Percentiles rank a stretch among this genome's conserved stretches.
phyloP scores from a whole-genome alignment of 176 grass and related monocot species.

The Raddia guianensis region DNA sequence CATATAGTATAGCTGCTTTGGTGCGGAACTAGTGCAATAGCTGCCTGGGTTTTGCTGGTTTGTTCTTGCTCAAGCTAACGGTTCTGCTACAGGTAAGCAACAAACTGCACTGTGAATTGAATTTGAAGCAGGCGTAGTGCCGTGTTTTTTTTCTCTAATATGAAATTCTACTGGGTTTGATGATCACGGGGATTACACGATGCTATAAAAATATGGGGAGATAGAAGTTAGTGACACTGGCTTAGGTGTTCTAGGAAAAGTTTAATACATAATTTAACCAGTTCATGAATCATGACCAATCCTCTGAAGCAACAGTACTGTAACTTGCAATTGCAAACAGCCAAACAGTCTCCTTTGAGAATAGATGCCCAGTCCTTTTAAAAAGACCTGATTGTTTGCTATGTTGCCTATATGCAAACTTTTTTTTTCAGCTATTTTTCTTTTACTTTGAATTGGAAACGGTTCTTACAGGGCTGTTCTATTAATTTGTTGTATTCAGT shows the following conservation, averaged over 20 bases:
- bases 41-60: slow-evolving; percentile 1
- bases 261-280: neutral
- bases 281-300: neutral
- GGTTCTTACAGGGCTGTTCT: too few relatives aligned
- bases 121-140: slow-evolving; percentile 11
- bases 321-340: neutral
- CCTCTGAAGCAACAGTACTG: neutral
- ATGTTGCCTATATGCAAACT: neutral
- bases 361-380: slow-evolving; percentile 10
- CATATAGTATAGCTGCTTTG: neutral
- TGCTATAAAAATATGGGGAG: neutral
- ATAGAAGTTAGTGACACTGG: neutral
- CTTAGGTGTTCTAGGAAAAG: neutral
- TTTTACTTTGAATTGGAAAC: slow-evolving; percentile 23
- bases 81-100: neutral
- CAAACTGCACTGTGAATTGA: neutral
- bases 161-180: neutral
- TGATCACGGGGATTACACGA: neutral
- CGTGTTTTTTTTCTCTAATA: neutral
- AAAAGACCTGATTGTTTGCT: neutral
- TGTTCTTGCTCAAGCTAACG: neutral
- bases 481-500: too few relatives aligned
- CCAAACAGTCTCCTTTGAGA: neutral
- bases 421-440: slow-evolving; percentile 14
- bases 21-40: neutral